Percentiles rank a stretch among this genome's conserved stretches.
These are phyloP conservation scores for Pythium guiyangense DNA, from an alignment of 352 stramenopile genomes.

Conservation along the genomic window DNA sequence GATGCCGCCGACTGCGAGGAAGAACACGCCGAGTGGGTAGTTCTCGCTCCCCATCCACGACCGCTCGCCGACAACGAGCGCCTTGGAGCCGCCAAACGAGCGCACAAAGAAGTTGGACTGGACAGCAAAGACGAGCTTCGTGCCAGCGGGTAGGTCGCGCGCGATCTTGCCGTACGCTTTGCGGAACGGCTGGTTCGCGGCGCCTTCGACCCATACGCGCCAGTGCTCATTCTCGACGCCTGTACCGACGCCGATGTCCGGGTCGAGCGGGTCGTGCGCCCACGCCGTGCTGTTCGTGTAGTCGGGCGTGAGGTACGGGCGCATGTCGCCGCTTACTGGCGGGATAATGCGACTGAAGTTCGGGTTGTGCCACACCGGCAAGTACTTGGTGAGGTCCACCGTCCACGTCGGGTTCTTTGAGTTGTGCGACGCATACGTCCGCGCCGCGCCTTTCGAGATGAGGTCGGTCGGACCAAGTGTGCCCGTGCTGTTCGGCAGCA, in stretches of 20 bases:
- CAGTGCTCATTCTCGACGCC: constrained; percentile 74
- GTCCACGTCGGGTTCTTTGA: constrained; percentile 57
- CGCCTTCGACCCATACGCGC: constrained; percentile 69
- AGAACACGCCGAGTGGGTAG: constrained; percentile 43
- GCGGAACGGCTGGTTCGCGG: constrained; percentile 55
- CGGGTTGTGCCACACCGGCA: constrained; percentile 67
- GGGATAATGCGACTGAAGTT: constrained; percentile 76
- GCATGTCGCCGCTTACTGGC: constrained; percentile 17
- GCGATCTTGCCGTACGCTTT: constrained; percentile 68
- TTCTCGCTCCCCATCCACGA: constrained; percentile 72
- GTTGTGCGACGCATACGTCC: constrained; percentile 48
- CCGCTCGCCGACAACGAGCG: constrained; percentile 59
- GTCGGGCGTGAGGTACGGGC: constrained; percentile 35
- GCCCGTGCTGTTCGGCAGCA: constrained; percentile 36
- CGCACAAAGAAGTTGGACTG: constrained; percentile 80
- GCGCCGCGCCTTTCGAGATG: constrained; percentile 35
- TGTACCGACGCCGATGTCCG: constrained; percentile 28
- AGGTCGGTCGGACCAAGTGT: constrained; percentile 33
- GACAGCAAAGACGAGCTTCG: constrained; percentile 65
- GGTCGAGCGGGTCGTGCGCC: constrained; percentile 48
- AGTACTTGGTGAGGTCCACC: constrained; percentile 24
- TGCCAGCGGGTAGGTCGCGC: constrained; percentile 40
- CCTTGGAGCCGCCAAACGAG: constrained; percentile 57
- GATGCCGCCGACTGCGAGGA: constrained; percentile 45
- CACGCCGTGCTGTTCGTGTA: constrained; percentile 81